Conservation (phyloP, 495 filamentous ascomycete species). For the Xylaria palmicola region DNA sequence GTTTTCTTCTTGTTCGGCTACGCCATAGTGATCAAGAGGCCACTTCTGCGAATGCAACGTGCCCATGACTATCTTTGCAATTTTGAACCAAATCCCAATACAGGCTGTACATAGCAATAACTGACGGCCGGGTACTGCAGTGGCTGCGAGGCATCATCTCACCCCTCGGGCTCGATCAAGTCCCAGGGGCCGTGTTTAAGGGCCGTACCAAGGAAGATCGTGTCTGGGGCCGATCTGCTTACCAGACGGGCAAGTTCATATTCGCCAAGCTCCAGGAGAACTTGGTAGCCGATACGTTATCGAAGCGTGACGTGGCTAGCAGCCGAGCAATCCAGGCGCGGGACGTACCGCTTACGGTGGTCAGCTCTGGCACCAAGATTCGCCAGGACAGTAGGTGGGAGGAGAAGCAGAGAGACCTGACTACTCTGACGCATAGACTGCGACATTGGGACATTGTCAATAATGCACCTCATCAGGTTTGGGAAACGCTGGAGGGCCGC, state of each 20-base stretch:
- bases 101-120: neutral
- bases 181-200: conserved; percentile 73
- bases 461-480: conserved; percentile 83
- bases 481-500: conserved; percentile 67
- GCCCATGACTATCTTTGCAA: neutral
- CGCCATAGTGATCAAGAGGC: too few species aligned
- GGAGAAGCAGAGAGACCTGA: conserved; percentile 75
- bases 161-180: conserved; percentile 78
- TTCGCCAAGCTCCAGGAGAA: conserved; percentile 92
- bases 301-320: conserved; percentile 73
- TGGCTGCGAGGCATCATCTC: conserved; percentile 85
- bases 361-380: conserved; percentile 68
- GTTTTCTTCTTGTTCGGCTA: neutral
- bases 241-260: conserved; percentile 77
- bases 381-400: conserved; percentile 68
- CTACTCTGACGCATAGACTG: conserved; percentile 71
- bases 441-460: conserved; percentile 84
- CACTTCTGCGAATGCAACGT: too few species aligned
- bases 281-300: conserved; percentile 77
- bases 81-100: too few species aligned
- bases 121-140: neutral
- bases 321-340: conserved; percentile 72
- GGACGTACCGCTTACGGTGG: conserved; percentile 72
- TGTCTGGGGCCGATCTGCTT: conserved; percentile 71
- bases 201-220: conserved; percentile 81